Base-by-base conservation (phyloP, 1,139 yeast species). In the Zygosaccharomyces pseudobailii region DNA sequence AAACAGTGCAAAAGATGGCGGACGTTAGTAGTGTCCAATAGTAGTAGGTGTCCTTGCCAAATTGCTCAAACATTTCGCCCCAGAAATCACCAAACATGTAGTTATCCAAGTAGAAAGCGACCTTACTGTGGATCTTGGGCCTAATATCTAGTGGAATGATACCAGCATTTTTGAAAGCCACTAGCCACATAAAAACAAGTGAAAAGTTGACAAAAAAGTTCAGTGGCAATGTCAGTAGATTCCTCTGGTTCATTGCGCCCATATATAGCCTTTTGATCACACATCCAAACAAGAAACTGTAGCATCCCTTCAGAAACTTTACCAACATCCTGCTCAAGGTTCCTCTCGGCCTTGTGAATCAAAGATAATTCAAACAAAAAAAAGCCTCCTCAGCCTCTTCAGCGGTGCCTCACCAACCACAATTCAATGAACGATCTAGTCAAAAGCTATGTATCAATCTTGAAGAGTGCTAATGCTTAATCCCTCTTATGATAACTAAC, bases 121-220 rank as follows among this genome's bases (percentile, higher is more conserved):
- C 43, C 45, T 58, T 55, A 24, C 58, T 54, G 46, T 76, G 75
- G 45, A 83, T 82, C 1, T 56, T 54, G 0, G 88, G 89, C 49
- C 87, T 70, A 51, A 75, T 69, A 5, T 67, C 66, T 21, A 69
- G 72, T 3, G 88, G 88, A 20, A 83, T 80, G 8, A 72, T 47
- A 4, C 79, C 79, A 2, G 87, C 85, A 55, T 81, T 74, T 58
- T 80, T 78, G 66, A 82, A 83, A 17, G 80, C 72, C 43, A 68
- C 51, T 40, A 82, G 65, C 88, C 88, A 82, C 27, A 74, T 55
- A 41, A 79, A 68, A 2, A 82, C 73, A 0, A 82, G 83, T 5
- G 72, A 62, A 61, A 80, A 80, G 60, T 79, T 80, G 40, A 71
- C 52, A 46, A 68, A 56, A 54, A 80, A 79, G 54, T 74, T 74